These are phyloP conservation scores for Seminavis robusta DNA, from an alignment of 108 stramenopile genomes.

Conservation along the genomic window DNA sequence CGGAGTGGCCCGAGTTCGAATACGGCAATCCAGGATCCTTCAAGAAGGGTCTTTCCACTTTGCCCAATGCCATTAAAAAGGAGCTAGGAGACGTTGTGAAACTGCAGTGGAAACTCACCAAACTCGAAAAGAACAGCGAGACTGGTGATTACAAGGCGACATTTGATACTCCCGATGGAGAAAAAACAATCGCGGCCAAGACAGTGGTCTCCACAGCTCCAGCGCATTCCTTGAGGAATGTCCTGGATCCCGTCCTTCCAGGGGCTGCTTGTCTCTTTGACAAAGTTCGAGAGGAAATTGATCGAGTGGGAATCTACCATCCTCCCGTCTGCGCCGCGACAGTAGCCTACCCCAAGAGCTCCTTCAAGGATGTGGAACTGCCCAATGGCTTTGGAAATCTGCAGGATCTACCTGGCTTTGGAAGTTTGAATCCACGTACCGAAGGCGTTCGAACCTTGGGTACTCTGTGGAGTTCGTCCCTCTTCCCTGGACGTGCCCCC, in stretches of 20 bases:
- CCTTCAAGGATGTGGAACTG: conserved; percentile 86
- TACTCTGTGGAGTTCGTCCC: conserved; percentile 90
- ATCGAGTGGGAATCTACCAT: conserved; percentile 77
- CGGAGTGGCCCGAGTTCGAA: conserved; percentile 75
- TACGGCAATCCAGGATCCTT: conserved; percentile 90
- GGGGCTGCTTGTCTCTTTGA: conserved; percentile 73
- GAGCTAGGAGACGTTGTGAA: conserved; percentile 68
- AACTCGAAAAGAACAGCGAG: conserved; percentile 30
- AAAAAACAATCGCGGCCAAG: conserved; percentile 44
- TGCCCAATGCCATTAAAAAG: conserved; percentile 77
- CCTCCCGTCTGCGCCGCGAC: conserved; percentile 94
- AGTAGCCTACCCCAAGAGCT: conserved; percentile 87
- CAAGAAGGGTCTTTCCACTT: conserved; percentile 69
- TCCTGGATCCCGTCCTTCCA: conserved; percentile 67
- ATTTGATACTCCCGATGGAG: conserved; percentile 73
- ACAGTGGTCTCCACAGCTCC: conserved; percentile 81
- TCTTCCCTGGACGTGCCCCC: conserved; percentile 92
- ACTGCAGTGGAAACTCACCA: conserved; percentile 68
- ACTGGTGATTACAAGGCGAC: conserved; percentile 52
- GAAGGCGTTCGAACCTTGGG: conserved; percentile 88
- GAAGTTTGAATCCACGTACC: conserved; percentile 84
- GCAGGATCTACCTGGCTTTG: conserved; percentile 86
- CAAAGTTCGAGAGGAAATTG: conserved; percentile 44
- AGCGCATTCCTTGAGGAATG: conserved; percentile 61
- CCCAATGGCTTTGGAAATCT: conserved; percentile 72